A percentile compares a stretch with the other conserved stretches of the same genome.
phyloP scores from a whole-genome alignment of 306 rosid genomes.

The Rosa rugosa region DNA sequence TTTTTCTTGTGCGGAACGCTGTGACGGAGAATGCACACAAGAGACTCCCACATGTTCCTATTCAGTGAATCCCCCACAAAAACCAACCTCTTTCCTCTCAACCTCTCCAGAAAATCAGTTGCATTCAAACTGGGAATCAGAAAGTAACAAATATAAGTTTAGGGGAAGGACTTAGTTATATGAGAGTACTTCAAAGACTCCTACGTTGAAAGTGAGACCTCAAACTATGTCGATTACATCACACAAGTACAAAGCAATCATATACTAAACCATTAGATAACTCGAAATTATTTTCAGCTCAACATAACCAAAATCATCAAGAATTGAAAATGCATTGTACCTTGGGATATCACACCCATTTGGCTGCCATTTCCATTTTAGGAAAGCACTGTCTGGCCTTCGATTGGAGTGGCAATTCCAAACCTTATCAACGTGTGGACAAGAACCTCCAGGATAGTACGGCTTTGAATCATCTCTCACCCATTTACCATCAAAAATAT shows the following conservation, averaged over 20 bases:
- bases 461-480: constrained; percentile 82
- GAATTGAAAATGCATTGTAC: constrained; percentile 37
- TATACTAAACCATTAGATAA: background rate
- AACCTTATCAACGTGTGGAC: constrained; percentile 72
- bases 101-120: constrained; percentile 76
- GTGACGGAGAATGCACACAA: constrained; percentile 80
- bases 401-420: constrained; percentile 79
- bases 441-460: constrained; percentile 79
- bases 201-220: background rate
- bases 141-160: constrained; percentile 21
- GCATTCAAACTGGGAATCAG: constrained; percentile 68
- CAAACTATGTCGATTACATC: background rate
- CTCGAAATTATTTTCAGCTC: background rate
- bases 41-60: constrained; percentile 97
- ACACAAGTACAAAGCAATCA: background rate
- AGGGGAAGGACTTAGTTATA: background rate
- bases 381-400: constrained; percentile 71
- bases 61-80: constrained; percentile 95
- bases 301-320: background rate
- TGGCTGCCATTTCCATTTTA: constrained; percentile 96
- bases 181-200: background rate
- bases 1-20: constrained; percentile 51
- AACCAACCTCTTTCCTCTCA: constrained; percentile 74
- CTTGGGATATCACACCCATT: constrained; percentile 79
- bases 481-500: constrained; percentile 76